phyloP scores from a whole-genome alignment of 2,329 filamentous ascomycete species.

The Cladophialophora bantiana region DNA sequence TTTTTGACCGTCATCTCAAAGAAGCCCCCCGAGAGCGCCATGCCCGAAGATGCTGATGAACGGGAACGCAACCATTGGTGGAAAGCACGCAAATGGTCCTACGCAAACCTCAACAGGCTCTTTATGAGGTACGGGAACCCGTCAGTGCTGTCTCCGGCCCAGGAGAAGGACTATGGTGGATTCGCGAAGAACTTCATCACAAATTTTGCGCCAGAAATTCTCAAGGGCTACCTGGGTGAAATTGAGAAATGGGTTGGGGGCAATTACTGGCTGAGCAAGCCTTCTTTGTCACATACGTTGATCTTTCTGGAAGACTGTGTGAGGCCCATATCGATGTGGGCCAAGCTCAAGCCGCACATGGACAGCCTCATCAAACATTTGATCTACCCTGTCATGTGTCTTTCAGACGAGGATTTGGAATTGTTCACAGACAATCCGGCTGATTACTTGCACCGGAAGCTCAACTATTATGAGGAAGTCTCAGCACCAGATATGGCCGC shows the following conservation, averaged over 20 bases:
- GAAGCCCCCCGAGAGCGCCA: conserved; percentile 76
- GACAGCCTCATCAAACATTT: conserved; percentile 93
- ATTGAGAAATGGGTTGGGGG: conserved; percentile 98
- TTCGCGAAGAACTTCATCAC: conserved; percentile 91
- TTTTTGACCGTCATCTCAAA: conserved; percentile 92
- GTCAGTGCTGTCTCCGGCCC: conserved; percentile 73
- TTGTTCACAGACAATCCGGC: conserved; percentile 93
- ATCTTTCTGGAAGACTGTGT: conserved; percentile 97
- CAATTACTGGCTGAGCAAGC: conserved; percentile 91
- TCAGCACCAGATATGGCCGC: conserved; percentile 94
- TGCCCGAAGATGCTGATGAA: conserved; percentile 81
- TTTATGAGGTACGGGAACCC: conserved; percentile 96
- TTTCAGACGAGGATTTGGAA: conserved; percentile 89
- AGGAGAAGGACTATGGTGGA: conserved; percentile 75
- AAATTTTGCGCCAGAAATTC: conserved; percentile 92
- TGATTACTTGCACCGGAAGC: conserved; percentile 94
- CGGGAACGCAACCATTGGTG: conserved; percentile 97
- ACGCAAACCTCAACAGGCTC: conserved; percentile 94
- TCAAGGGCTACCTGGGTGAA: conserved; percentile 91
- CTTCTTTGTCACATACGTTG: conserved; percentile 89
- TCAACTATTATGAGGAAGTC: conserved; percentile 98
- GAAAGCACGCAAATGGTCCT: conserved; percentile 99
- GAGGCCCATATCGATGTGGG: conserved; percentile 97
- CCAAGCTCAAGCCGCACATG: conserved; percentile 88
- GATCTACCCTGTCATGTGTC: conserved; percentile 92